Conservation (phyloP, 225 moss, liverwort and hornwort species). For the Ulota crispa region DNA sequence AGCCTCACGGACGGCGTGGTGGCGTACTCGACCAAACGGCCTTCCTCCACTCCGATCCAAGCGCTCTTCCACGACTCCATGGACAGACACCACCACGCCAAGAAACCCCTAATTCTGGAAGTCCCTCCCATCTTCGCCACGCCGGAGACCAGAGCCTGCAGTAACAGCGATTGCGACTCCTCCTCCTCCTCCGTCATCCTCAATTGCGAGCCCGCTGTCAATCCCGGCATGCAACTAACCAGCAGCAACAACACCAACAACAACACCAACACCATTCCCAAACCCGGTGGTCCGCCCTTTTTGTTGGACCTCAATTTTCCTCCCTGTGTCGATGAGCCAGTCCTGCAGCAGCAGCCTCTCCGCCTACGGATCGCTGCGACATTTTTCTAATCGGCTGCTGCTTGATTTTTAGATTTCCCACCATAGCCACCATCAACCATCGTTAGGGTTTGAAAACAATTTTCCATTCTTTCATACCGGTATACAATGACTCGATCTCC, state of each 20-base stretch:
- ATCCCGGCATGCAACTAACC: slow-evolving; percentile 41
- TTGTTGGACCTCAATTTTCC: slow-evolving; percentile 71
- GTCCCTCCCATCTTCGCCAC: slow-evolving; percentile 1
- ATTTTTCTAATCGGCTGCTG: slow-evolving; percentile 20
- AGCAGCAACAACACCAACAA: background rate
- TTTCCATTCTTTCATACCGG: slow-evolving; percentile 29
- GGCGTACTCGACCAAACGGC: slow-evolving; percentile 62
- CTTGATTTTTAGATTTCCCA: slow-evolving; percentile 2
- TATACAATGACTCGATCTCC: slow-evolving; percentile 24
- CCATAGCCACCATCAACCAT: background rate
- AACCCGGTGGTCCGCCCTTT: slow-evolving; percentile 30
- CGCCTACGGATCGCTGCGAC: slow-evolving; percentile 19
- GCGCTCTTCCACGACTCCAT: slow-evolving; percentile 47
- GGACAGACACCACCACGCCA: slow-evolving; percentile 46
- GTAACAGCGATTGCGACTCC: slow-evolving; percentile 89
- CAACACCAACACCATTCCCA: no score
- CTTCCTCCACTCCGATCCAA: slow-evolving; percentile 42
- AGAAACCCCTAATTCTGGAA: slow-evolving; percentile 48
- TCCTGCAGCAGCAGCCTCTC: slow-evolving; percentile 4
- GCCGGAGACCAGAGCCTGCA: slow-evolving; percentile 37
- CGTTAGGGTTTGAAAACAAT: slow-evolving; percentile 29
- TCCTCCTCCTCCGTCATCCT: slow-evolving; percentile 89
- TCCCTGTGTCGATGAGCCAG: slow-evolving; percentile 33
- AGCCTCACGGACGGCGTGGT: slow-evolving; percentile 36
- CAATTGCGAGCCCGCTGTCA: slow-evolving; percentile 64